phyloP scores from a whole-genome alignment of 192 early-diverging fungal genomes.

The Podila verticillata region DNA sequence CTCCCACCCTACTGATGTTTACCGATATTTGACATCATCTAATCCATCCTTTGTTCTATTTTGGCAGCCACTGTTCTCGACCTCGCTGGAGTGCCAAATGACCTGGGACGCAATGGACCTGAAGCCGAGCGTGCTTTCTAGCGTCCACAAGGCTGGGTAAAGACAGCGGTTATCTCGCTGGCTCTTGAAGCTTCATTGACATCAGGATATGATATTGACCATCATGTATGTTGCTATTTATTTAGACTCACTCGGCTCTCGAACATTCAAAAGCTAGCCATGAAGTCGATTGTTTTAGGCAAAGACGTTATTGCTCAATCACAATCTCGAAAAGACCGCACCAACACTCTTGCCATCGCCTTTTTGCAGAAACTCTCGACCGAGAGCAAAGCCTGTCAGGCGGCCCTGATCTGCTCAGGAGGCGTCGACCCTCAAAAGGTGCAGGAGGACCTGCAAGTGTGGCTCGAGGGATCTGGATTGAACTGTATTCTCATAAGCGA shows the following conservation, averaged over 20 bases:
- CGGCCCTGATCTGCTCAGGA: slow-evolving; percentile 40
- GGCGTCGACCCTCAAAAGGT: slow-evolving; percentile 38
- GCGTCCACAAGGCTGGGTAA: slow-evolving; percentile 38
- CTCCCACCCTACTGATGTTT: no score
- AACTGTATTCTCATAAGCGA: slow-evolving; percentile 16
- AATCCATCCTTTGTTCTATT: no score
- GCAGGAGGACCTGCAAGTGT: slow-evolving; percentile 28
- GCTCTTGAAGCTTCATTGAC: not conserved
- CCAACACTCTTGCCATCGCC: slow-evolving; percentile 38
- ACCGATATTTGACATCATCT: no score
- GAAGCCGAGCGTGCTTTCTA: slow-evolving; percentile 18
- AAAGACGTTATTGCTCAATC: slow-evolving; percentile 46
- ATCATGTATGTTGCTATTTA: not conserved
- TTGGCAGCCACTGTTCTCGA: slow-evolving; percentile 18
- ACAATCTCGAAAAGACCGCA: slow-evolving; percentile 47
- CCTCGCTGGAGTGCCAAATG: slow-evolving; percentile 40
- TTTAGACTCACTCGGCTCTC: slow-evolving; percentile 24
- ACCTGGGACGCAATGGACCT: slow-evolving; percentile 38
- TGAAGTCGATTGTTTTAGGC: slow-evolving; percentile 30
- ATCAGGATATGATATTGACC: not conserved
- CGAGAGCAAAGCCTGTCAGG: slow-evolving; percentile 28
- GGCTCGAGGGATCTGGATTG: slow-evolving; percentile 28
- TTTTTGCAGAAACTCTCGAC: slow-evolving; percentile 29
- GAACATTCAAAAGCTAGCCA: slow-evolving; percentile 46
- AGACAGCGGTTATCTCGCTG: not conserved